Base-by-base conservation (phyloP, 768 basidiomycete species). In the Suillus paluster region DNA sequence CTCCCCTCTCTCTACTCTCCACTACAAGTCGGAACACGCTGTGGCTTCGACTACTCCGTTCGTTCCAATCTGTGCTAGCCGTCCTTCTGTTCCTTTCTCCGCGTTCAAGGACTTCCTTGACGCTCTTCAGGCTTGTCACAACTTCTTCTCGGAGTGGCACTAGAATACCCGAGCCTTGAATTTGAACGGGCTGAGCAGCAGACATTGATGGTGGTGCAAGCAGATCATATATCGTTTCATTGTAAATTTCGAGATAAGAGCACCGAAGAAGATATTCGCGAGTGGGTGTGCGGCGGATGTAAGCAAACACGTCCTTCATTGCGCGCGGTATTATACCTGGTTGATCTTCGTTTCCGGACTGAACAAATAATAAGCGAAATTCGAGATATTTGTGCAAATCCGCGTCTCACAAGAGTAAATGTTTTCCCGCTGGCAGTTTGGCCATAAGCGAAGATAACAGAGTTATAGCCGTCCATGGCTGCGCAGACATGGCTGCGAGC, bases 51-150 rank as follows among this genome's bases (percentile, higher is more conserved):
- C 93, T 95, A 78, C 93, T 95, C 62, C 97, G 79, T 68, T 95
- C 92, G 71, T 99, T 99, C 97, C 97, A 99, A 70, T 99, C 97
- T n/a, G 97, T 99, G 67, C 88, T 92, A 1, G 95, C 96, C 4
- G 95, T 97, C 63, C 94, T 81, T 55, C 97, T 80, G 69, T 94
- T 89, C 4, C 90, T 86, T 72, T 97, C 94, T 5, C 97, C 97
- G 25, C 94, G 80, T 68, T 85, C 83, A 67, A 99, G 77, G 5
- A 98, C 90, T 62, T 93, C 92, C 58, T 87, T 85, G 15, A 99
- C 94, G 42, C 91, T 85, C 67, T 90, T 91, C 33, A 97, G 79
- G 67, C 90, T 91, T 15, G 93, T 95, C n/a, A 99, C 94, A 2
- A 96, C 95, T 71, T 96, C 94, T 71, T 98, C 97, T 44, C 91